These are phyloP conservation scores for Mortierella sp. DNA, from an alignment of 371 early-diverging fungal species.

Conservation along the genomic window DNA sequence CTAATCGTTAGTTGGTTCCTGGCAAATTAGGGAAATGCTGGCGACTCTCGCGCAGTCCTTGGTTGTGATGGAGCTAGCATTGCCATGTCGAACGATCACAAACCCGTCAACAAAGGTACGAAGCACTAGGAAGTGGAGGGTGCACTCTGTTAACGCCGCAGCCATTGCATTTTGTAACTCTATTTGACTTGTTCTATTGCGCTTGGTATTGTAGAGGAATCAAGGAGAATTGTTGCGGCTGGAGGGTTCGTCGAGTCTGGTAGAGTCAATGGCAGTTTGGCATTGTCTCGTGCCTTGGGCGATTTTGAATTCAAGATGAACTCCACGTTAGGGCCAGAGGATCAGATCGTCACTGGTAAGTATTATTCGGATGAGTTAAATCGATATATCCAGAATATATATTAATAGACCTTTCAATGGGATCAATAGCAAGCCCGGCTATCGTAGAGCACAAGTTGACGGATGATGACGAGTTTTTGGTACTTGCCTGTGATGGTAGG, in stretches of 20 bases:
- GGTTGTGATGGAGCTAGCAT: constrained; percentile 78
- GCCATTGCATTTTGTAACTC: neutral
- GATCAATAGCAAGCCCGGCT: constrained; percentile 81
- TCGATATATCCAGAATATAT: neutral
- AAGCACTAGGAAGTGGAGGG: no score
- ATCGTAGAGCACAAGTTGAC: constrained; percentile 71
- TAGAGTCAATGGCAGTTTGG: constrained; percentile 97
- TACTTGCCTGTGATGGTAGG: constrained; percentile 96
- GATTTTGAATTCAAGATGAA: constrained; percentile 97
- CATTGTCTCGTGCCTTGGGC: constrained; percentile 95
- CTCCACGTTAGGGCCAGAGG: constrained; percentile 76
- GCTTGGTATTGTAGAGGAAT: constrained; percentile 66
- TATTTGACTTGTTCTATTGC: neutral
- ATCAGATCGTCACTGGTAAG: constrained; percentile 89
- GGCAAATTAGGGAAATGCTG: constrained; percentile 84
- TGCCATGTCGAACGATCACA: constrained; percentile 94
- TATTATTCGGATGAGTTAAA: neutral
- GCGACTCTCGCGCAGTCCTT: constrained; percentile 94
- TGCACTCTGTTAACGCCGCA: neutral
- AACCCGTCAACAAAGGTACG: constrained; percentile 82
- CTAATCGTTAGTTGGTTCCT: neutral
- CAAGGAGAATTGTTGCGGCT: constrained; percentile 83
- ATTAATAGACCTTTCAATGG: neutral
- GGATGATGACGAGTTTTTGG: constrained; percentile 90
- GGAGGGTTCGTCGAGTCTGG: constrained; percentile 97